Base-by-base conservation (phyloP, 129 eudicot species). In the Artemisia tridentata region DNA sequence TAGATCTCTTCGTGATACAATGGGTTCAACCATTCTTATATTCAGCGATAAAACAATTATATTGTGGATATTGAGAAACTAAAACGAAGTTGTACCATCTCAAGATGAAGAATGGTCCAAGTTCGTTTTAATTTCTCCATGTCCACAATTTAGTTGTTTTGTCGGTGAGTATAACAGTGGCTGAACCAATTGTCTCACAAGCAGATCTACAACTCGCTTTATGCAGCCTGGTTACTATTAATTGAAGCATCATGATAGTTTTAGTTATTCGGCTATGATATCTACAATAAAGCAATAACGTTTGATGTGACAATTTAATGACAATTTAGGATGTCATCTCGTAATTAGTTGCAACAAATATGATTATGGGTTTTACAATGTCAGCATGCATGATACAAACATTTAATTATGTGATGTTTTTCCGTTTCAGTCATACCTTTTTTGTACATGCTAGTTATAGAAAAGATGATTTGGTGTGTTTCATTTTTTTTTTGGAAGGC, bases 161-260 rank as follows among this genome's bases (percentile, higher is more conserved):
- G 10, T 84, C 82, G 0, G 80, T 84, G 81, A 76, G 86, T 62
- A 91, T 88, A 68, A 84, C 78, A n/a, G 91, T 86, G 72, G 95
- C 81, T 17, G 91, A 88, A 52, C 98, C 95, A 85, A 91, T 91
- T 38, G 98, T 91, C 68, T 88, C 93, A 74, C 91, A 91, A 77
- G 93, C 95, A 60, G 89, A 72, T 71, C 41, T 67, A 88, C 51
- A 77, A 78, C 71, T 88, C 81, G 51, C 88, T 84, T 63, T 83
- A 84, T 38, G 59, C 41, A 67, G 27, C 66, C 45, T 20, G 29
- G 54, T 49, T n/a, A 49, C 15, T 13, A 10, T 49, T 0, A 11
- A 49, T 11, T 49, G 54, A 49, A 49, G 54, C 54, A 49, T 49
- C 3, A 1, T 2, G 15, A 11, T 13, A 4, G 54, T 2, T 49